Base-by-base conservation (phyloP, 2,329 filamentous ascomycete genomes). In the Cladophialophora exuberans region DNA sequence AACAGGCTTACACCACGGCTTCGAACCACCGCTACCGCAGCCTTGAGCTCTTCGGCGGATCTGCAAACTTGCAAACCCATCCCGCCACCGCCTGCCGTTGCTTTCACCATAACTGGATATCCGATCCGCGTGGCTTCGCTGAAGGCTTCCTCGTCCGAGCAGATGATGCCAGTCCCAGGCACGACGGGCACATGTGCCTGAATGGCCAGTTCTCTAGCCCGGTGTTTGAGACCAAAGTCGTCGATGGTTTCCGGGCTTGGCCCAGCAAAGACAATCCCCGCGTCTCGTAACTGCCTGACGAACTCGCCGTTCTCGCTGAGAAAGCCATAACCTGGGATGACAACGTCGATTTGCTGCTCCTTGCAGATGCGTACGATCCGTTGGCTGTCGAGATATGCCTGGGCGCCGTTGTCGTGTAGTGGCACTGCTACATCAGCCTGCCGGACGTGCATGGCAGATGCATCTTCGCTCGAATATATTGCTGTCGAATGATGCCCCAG, bases 61-160 rank as follows among this genome's bases (percentile, higher is more conserved):
- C 83, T 70, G 57, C 90, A 90, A 54, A 89, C 90, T 31, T 89
- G 80, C 79, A 96, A 85, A 2, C 90, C 90, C 78, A 94, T 95
- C 25, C 90, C 90, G 41, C 90, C 90, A 30, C 90, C 89, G 5
- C 88, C 88, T 55, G 83, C 83, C 13, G 89, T 88, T 60, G 88
- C 90, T 77, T 96, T 96, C 43, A 90, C 77, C 65, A 91, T 79
- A 3, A 90, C 86, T 1, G 79, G 79, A 59, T 73, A 82, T 1
- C 78, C 76, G 25, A 81, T 69, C 13, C 64, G 64, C 35, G 74
- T 69, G 1, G 76, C 72, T 31, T 73, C 71, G 25, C 65, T 63
- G 1, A 75, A 67, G 26, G 77, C 78, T 46, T 76, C 76, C 10
- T 79, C 72, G 50, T 75, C 76, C 52, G 66, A 71, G 15, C 69